Evolutionary conservation across 1,139 yeast species (phyloP), one percentile per base, ranked within the genome.

Genomic region (Pichia sp.): DNA sequence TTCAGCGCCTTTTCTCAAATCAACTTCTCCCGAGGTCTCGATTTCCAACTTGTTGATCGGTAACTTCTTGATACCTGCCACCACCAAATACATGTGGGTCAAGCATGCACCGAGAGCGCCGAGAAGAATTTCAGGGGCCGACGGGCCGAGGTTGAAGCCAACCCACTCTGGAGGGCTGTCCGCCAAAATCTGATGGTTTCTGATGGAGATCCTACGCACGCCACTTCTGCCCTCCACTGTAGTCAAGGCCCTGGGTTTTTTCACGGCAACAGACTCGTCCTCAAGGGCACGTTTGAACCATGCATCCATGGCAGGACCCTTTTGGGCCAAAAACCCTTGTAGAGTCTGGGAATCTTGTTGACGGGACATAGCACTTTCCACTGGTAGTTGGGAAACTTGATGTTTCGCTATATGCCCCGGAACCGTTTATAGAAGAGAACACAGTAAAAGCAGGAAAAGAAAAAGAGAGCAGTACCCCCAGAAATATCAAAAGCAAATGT

Each of bases 141-240:
- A 51, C 19, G 54, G 36, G 15, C 54, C 54, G 8, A 51, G 38
- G 31, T 47, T 48, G 38, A 42, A 51, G 19, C 54, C 54, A 4
- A 47, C 54, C 54, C 54, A 51, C 16, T 42, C 48, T 23, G 47
- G 45, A 15, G 47, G 53, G 32, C 50, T 50, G 26, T 41, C 50
- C 8, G 53, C 52, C 19, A 43, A 16, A 29, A 50, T 41, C 30
- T 45, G 51, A 40, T 53, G 51, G n/a, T 50, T 50, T 44, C 48
- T 47, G 30, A 43, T 41, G 7, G 38, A 43, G 16, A 52, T 48
- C 43, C 54, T 47, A 16, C 54, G 34, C 10, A 52, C 49, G 34
- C 54, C 54, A 34, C 48, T 47, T 52, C 54, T 52, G 10, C 54
- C 54, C 32, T 52, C 54, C 19, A 47, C 51, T 15, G 38, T 31